Evolutionary conservation across 345 rosid species (phyloP), one percentile per base, ranked within the genome.

Genomic region (Populus davidiana): DNA sequence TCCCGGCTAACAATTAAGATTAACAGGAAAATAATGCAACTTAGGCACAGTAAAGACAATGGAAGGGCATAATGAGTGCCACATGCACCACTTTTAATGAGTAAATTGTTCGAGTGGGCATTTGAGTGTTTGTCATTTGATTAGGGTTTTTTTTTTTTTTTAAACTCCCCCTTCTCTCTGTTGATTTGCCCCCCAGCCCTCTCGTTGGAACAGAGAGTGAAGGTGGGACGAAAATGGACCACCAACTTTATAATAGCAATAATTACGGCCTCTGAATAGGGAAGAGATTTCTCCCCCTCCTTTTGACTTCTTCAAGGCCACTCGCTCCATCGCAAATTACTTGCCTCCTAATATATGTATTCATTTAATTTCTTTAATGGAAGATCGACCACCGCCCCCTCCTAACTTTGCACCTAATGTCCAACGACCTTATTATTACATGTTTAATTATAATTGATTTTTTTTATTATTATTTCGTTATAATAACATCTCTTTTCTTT

Each of bases 41-140:
- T 83, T 73, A 77, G 82, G 81, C 83, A 81, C 87, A 77, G 79
- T 43, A 86, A 75, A 87, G 93, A 90, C 91, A 88, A 89, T 70
- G 82, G 77, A 69, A 82, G 43, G 71, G 87, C 89, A 88, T 85
- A 68, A 88, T 87, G 84, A 88, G 84, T 76, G 81, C 64, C 88
- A 90, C 91, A 86, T 88, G 90, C 90, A 75, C 75, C 81, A 17
- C 84, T 85, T 86, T 79, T 73, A 62, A 56, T 56, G 73, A 75
- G 78, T 63, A 67, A 31, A 69, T 74, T 69, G 31, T 67, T 83
- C 79, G 85, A 87, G 86, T 82, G 88, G 84, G 69, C 67, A 86
- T 74, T 87, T 79, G 76, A 72, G 78, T 73, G 38, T 6, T 41
- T 71, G 23, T 27, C 47, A 43, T 64, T 72, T 43, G 6, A 62